These are phyloP conservation scores for Pisolithus sp. DNA, from an alignment of 768 basidiomycete species.

Conservation along the genomic window DNA sequence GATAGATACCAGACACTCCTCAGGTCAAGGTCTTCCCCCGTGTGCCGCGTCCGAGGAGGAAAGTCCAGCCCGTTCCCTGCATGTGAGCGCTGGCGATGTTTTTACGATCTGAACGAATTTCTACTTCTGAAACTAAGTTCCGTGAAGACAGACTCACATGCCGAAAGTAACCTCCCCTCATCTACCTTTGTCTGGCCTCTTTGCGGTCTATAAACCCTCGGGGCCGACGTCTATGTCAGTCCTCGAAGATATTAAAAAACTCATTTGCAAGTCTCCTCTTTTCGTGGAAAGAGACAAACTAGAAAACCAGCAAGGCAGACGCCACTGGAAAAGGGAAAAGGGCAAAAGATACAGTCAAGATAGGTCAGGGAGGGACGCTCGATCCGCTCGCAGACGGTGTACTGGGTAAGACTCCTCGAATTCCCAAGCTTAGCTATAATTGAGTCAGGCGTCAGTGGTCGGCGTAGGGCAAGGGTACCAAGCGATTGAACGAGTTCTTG, in stretches of 20 bases:
- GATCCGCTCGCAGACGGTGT: conserved; percentile 97
- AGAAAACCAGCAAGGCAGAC: conserved; percentile 43
- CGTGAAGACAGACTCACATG: conserved; percentile 35
- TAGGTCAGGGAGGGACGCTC: conserved; percentile 91
- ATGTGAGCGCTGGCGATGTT: no score
- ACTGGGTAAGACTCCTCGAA: conserved; percentile 49
- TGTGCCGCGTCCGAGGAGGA: no score
- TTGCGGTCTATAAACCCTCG: conserved; percentile 87
- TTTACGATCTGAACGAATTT: no score
- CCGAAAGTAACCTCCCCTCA: conserved; percentile 52
- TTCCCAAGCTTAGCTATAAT: not conserved
- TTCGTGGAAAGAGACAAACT: conserved; percentile 61
- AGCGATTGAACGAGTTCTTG: conserved; percentile 74
- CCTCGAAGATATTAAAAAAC: conserved; percentile 75
- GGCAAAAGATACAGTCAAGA: conserved; percentile 52
- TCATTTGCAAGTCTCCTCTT: conserved; percentile 70
- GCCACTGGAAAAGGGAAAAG: conserved; percentile 35
- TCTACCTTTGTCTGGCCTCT: conserved; percentile 71
- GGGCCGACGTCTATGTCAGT: conserved; percentile 91
- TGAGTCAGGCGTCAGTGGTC: conserved; percentile 50
- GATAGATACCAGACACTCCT: no score
- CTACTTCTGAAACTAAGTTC: no score
- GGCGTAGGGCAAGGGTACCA: conserved; percentile 88
- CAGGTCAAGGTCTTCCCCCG: no score
- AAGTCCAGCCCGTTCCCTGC: no score